Evolutionary conservation across 306 rosid species (phyloP).

Genomic region (Quercus variabilis): DNA sequence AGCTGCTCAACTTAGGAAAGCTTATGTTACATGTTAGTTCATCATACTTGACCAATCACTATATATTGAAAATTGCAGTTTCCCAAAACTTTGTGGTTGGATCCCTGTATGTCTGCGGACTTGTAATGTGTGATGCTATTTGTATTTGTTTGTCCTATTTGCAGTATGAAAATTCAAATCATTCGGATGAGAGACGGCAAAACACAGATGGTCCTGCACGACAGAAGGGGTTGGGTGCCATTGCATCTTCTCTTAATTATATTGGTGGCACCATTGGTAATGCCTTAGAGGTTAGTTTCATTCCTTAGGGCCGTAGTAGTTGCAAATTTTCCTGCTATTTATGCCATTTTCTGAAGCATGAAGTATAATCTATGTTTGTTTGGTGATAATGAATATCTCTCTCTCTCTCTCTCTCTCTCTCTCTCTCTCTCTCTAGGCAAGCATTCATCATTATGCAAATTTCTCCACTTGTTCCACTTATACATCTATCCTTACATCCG

Average conservation of each 20-base stretch:
- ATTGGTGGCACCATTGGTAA: constrained; percentile 87
- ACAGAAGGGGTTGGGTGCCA: constrained; percentile 70
- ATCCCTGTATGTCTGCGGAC: constrained; percentile 3
- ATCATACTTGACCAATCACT: no score
- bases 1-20: not conserved
- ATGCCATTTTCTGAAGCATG: not conserved
- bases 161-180: constrained; percentile 48
- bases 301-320: not conserved
- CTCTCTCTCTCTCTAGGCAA: not conserved
- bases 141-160: constrained; percentile 11
- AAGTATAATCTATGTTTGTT: not conserved
- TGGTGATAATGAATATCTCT: not conserved
- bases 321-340: not conserved
- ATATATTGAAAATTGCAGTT: not conserved
- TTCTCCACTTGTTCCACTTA: not conserved
- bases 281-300: constrained; percentile 78
- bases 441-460: not conserved
- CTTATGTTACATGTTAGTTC: not conserved
- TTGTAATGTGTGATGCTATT: constrained; percentile 22
- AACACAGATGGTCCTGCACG: constrained; percentile 60
- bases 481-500: not conserved
- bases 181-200: constrained; percentile 45
- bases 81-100: not conserved
- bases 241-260: constrained; percentile 82
- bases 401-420: no score